These are phyloP conservation scores for Pseudofabraea citricarpa DNA, from an alignment of 2,329 filamentous ascomycete species.

Conservation along the genomic window DNA sequence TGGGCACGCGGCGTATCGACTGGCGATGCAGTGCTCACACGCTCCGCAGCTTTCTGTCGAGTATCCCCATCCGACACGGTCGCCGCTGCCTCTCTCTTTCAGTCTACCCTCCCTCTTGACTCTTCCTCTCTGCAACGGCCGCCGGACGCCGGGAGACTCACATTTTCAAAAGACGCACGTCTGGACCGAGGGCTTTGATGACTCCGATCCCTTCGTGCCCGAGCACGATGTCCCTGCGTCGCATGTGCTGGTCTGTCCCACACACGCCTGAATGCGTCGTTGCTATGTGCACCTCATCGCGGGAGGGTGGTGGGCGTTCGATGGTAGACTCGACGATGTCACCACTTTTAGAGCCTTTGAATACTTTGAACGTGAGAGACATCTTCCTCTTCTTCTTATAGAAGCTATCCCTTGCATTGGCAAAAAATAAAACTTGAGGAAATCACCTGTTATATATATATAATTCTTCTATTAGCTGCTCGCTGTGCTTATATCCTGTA, in stretches of 20 bases:
- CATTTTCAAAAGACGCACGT: constrained; percentile 29
- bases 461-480: background rate
- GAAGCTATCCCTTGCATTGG: background rate
- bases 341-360: constrained; percentile 53
- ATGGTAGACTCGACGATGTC: constrained; percentile 43
- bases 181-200: constrained; percentile 32
- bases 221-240: constrained; percentile 29
- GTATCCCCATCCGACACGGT: constrained; percentile 42
- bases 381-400: too few species aligned
- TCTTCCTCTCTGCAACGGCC: too few species aligned
- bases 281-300: constrained; percentile 52
- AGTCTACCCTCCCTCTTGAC: too few species aligned
- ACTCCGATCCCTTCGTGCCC: constrained; percentile 44
- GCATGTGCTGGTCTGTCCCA: constrained; percentile 45
- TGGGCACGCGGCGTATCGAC: constrained; percentile 35
- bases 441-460: background rate
- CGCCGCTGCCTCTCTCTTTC: too few species aligned
- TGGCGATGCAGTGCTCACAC: constrained; percentile 37
- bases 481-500: background rate
- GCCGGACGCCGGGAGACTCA: too few species aligned
- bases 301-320: constrained; percentile 31
- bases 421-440: background rate
- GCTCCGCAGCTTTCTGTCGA: constrained; percentile 33
- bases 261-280: constrained; percentile 63
- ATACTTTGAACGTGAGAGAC: constrained; percentile 46